Evolutionary conservation across 805 yeast species (phyloP), one percentile per base, ranked within the genome.

Genomic region (Lipomyces sp.): DNA sequence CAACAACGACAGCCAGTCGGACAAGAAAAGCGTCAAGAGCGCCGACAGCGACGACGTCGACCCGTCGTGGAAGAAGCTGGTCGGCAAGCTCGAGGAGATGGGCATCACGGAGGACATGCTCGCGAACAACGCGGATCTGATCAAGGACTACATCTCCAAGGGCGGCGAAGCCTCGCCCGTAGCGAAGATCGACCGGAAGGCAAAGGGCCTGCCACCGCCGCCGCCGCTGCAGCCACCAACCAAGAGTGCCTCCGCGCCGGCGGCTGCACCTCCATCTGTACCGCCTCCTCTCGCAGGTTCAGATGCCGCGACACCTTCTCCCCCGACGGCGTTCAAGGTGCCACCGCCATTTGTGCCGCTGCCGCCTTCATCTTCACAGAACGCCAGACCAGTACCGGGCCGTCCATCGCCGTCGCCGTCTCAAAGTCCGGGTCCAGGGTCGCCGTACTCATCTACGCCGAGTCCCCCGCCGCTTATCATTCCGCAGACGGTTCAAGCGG

Each of bases 41-140:
- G 32, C 34, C 28, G 68, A 65, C 38, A 74, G 77, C 24, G 60
- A 79, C 49, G 81, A 80, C 67, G 61, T 48, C 16, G 61, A 57
- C 38, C 62, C 63, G 21, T 43, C 86, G 65, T 87, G 95, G 95
- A 69, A 90, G 43, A 73, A 82, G 1, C 73, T 87, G 49, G 86
- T 87, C 58, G 70, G 77, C 7, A 89, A 84, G 62, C 73, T 87
- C 47, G 91, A 83, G 36, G 74, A 77, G 18, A 83, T 84, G 47
- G 96, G 96, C 0, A 87, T 87, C 51, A 68, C 86, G 0, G 95
- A 87, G 62, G 95, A 86, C 59, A 83, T 85, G 90, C 86, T 87
- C 65, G 22, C 37, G 11, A 91, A 85, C 46, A 86, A 87, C 64
- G 74, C 89, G 52, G 86, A 84, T 53, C 86, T 86, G 65, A 85